Evolutionary conservation across 2,329 filamentous ascomycete genomes (phyloP), one percentile per base, ranked within the genome.

Genomic region (Macrophomina pseudophaseolina): DNA sequence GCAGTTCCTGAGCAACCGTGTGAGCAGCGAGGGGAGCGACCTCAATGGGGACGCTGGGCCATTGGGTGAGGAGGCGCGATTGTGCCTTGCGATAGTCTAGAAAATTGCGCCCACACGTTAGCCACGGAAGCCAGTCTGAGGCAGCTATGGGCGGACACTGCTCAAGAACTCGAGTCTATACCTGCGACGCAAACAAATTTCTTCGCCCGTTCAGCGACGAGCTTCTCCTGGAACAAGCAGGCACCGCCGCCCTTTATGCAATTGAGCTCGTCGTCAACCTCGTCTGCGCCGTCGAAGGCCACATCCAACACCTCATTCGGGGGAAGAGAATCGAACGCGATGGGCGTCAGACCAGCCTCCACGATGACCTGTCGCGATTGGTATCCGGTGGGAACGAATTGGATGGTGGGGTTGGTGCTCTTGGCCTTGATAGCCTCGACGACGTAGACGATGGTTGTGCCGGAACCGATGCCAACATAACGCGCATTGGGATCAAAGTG

Each of bases 201-300:
- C 79, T 88, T 91, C 3, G 93, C 90, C 59, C 91, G 87, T 68
- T 92, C 88, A 5, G 94, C 94, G 4, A 99, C 94, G 42, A 99
- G 85, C 83, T 99, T 99, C 82, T 99, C 95, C 80, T 98, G 95
- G 82, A 97, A 97, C 66, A 98, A 82, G 80, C 95, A 99, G n/a
- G 93, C 95, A 67, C 95, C 95, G 59, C 95, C 95, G 65, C 95
- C 95, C 83, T 98, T 98, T 83, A 99, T 98, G 76, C 94, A 93
- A 80, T 98, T 99, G 68, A 99, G 82, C 63, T 96, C 91, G 54
- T 92, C 89, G 76, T 99, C 95, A 38, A 99, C 93, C 82, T 99
- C 95, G 77, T 99, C 95, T 4, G 95, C 95, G 64, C 95, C 95
- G 75, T 99, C 95, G 76, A 99, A 99, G 59, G 91, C 92, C 18